Evolutionary conservation across 192 early-diverging fungal genomes (phyloP).

Genomic region (Dissophora ornata): DNA sequence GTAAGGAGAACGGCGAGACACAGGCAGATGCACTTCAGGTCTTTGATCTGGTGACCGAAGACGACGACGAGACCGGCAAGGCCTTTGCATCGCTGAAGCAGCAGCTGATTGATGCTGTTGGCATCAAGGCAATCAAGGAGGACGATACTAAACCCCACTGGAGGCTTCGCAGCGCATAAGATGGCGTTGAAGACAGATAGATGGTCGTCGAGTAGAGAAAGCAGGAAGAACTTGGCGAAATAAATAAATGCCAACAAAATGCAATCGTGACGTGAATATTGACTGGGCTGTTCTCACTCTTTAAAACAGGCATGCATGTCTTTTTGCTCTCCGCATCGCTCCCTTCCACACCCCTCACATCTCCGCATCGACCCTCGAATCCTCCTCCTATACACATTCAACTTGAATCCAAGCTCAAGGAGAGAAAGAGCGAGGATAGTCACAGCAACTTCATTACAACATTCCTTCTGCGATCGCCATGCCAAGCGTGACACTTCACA

Average conservation of each 20-base stretch:
- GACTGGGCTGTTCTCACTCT: too few species aligned
- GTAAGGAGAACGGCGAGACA: constrained; percentile 61
- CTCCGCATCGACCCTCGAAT: background rate
- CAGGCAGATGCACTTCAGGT: constrained; percentile 44
- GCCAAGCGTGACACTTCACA: constrained; percentile 70
- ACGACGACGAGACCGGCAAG: constrained; percentile 47
- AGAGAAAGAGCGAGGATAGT: too few species aligned
- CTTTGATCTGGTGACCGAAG: constrained; percentile 45
- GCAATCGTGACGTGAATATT: background rate
- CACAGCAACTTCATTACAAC: too few species aligned
- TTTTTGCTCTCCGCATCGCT: background rate
- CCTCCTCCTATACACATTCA: background rate
- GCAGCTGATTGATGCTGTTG: constrained; percentile 30
- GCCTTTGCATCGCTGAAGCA: constrained; percentile 32
- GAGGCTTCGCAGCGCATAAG: constrained; percentile 34
- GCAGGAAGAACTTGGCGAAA: too few species aligned
- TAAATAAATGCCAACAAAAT: background rate
- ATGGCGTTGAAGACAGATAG: too few species aligned
- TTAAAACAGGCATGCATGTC: too few species aligned
- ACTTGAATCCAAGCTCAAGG: too few species aligned
- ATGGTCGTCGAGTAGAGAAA: too few species aligned
- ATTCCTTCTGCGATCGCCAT: constrained; percentile 30
- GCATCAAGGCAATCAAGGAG: constrained; percentile 42
- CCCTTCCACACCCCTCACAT: background rate
- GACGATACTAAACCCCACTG: constrained; percentile 53